Conservation (phyloP, 2,329 filamentous ascomycete genomes). For the Fusarium odoratissimum region DNA sequence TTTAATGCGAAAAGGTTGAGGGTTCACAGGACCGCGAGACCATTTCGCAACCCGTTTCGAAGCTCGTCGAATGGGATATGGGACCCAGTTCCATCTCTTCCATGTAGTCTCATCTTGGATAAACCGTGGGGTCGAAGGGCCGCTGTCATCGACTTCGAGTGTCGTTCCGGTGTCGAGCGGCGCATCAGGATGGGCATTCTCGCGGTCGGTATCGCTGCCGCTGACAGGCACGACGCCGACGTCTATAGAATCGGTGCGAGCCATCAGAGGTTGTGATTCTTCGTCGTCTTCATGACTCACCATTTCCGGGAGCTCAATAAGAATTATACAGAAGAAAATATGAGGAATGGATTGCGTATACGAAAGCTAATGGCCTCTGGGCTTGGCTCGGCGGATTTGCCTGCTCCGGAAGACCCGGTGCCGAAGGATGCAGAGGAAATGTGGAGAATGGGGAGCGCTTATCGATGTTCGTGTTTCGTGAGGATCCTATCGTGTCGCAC, state of each 20-base stretch:
- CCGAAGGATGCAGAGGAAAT: slow-evolving; percentile 26
- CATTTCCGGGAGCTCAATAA: slow-evolving; percentile 42
- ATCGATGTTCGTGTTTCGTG: slow-evolving; percentile 25
- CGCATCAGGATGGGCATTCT: slow-evolving; percentile 54
- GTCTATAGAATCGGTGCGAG: slow-evolving; percentile 47
- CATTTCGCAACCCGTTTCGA: slow-evolving; percentile 58
- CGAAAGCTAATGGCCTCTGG: background rate
- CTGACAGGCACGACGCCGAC: slow-evolving; percentile 42
- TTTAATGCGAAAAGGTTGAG: slow-evolving; percentile 61
- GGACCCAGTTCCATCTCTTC: slow-evolving; percentile 69
- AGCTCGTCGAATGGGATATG: slow-evolving; percentile 64
- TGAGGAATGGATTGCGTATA: slow-evolving; percentile 15
- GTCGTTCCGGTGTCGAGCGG: slow-evolving; percentile 53
- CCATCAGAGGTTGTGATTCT: slow-evolving; percentile 56
- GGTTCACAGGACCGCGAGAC: slow-evolving; percentile 67
- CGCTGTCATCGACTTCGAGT: slow-evolving; percentile 59
- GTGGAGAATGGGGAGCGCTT: slow-evolving; percentile 15
- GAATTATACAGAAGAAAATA: background rate
- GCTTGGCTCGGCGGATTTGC: slow-evolving; percentile 31
- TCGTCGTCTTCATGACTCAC: slow-evolving; percentile 47
- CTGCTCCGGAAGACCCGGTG: slow-evolving; percentile 28
- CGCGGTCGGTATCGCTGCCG: slow-evolving; percentile 20
- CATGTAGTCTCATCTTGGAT: slow-evolving; percentile 63
- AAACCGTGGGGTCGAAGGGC: slow-evolving; percentile 67
- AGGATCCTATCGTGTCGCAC: slow-evolving; percentile 12